Conservation (phyloP, 1,139 yeast genomes). For the Pichia terricola region DNA sequence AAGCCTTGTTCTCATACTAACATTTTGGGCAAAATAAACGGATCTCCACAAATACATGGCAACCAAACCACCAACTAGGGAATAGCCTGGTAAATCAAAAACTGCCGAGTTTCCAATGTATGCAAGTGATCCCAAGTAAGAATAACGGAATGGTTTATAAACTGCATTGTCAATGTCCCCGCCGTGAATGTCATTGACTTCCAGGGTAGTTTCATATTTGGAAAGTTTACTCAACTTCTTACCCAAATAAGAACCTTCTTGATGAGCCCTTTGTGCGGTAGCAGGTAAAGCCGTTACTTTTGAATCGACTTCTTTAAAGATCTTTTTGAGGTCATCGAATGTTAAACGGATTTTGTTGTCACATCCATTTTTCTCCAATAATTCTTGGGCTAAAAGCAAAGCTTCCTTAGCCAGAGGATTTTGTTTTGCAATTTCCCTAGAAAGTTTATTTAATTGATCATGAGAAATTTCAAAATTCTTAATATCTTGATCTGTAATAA, state of each 20-base stretch:
- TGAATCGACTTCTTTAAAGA: constrained; percentile 45
- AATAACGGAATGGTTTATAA: constrained; percentile 46
- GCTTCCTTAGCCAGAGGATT: constrained; percentile 54
- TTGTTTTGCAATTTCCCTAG: constrained; percentile 35
- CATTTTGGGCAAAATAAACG: constrained; percentile 55
- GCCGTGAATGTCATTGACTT: constrained; percentile 32
- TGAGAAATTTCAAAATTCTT: constrained; percentile 34
- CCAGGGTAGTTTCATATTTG: constrained; percentile 29
- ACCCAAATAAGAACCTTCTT: constrained; percentile 54
- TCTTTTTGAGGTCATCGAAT: constrained; percentile 37
- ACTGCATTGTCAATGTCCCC: constrained; percentile 48
- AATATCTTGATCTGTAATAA: constrained; percentile 34
- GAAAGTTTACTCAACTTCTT: constrained; percentile 43
- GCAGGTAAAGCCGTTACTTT: constrained; percentile 58
- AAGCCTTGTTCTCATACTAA: constrained; percentile 48
- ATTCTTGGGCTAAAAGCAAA: constrained; percentile 37
- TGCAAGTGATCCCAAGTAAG: constrained; percentile 52
- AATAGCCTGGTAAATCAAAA: constrained; percentile 45
- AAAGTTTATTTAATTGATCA: constrained; percentile 37
- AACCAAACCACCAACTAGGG: constrained; percentile 47
- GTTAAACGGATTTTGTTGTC: constrained; percentile 37
- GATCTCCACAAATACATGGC: constrained; percentile 65
- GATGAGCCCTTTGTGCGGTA: constrained; percentile 60
- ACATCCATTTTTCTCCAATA: constrained; percentile 41
- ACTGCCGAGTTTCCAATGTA: constrained; percentile 59